These are phyloP conservation scores for Abelmoschus esculentus DNA, from an alignment of 345 rosid species.

Conservation along the genomic window DNA sequence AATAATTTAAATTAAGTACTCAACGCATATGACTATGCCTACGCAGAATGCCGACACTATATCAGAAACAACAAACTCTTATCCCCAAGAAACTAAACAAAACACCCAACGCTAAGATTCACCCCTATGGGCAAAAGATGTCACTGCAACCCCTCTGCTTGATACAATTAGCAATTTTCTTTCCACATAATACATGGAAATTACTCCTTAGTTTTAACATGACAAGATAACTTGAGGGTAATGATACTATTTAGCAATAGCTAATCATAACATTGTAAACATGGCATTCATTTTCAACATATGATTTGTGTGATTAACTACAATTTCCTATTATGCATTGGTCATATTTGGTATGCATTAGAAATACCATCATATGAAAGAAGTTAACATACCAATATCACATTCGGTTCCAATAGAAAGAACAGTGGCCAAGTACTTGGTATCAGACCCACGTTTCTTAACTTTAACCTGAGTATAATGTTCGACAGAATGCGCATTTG, in stretches of 20 bases:
- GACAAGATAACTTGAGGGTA: not conserved
- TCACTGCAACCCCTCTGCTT: not conserved
- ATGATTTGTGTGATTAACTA: not conserved
- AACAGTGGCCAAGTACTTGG: constrained; percentile 64
- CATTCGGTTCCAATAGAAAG: constrained; percentile 67
- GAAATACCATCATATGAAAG: not conserved
- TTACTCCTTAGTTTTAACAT: not conserved
- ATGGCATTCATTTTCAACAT: not conserved
- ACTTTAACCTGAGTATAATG: constrained; percentile 60
- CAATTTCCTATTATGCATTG: not conserved
- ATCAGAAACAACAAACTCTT: too few relatives aligned
- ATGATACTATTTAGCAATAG: not conserved
- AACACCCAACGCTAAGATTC: not conserved
- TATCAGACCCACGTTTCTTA: constrained; percentile 56
- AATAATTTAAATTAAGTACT: not conserved
- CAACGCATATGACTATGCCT: not conserved
- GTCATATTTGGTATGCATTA: not conserved
- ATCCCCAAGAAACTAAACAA: not conserved
- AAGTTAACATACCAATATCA: constrained; percentile 42
- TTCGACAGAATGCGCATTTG: constrained; percentile 70
- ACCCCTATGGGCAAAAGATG: not conserved
- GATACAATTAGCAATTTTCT: not conserved
- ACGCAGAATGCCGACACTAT: not conserved
- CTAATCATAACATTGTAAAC: not conserved
- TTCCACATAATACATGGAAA: too few relatives aligned